A percentile compares a stretch with the other conserved stretches of the same genome.
phyloP scores from a whole-genome alignment of 371 early-diverging fungal species.

The Actinomucor elegans region DNA sequence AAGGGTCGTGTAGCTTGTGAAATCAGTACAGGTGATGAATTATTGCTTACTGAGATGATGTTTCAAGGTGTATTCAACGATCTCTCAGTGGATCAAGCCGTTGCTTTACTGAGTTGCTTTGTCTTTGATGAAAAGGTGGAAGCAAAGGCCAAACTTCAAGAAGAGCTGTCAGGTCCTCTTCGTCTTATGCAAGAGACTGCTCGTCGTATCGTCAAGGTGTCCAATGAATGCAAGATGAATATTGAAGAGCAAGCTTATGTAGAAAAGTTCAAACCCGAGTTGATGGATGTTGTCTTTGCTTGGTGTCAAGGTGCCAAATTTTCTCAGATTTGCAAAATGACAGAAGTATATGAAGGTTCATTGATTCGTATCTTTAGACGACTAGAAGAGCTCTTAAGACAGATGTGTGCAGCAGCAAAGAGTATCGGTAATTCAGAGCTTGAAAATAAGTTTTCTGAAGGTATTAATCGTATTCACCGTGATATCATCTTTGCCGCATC shows the following conservation, averaged over 20 bases:
- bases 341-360: conserved; percentile 97
- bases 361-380: conserved; percentile 95
- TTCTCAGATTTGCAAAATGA: conserved; percentile 94
- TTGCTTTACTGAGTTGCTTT: conserved; percentile 93
- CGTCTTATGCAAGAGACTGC: conserved; percentile 88
- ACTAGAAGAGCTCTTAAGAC: conserved; percentile 96
- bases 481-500: conserved; percentile 99
- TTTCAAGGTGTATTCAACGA: conserved; percentile 98
- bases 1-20: conserved; percentile 99
- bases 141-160: conserved; percentile 45
- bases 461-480: conserved; percentile 93
- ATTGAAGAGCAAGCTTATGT: conserved; percentile 85
- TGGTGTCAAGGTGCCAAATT: conserved; percentile 98
- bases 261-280: conserved; percentile 78
- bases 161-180: conserved; percentile 81
- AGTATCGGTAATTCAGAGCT: conserved; percentile 97
- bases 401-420: conserved; percentile 94
- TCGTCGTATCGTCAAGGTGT: conserved; percentile 82
- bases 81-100: conserved; percentile 86
- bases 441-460: conserved; percentile 96
- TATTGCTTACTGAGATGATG: conserved; percentile 98
- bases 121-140: conserved; percentile 87
- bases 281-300: conserved; percentile 98
- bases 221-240: conserved; percentile 85
- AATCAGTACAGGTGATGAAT: conserved; percentile 96